Evolutionary conservation across 2,329 filamentous ascomycete species (phyloP).

Genomic region (Zymoseptoria brevis): DNA sequence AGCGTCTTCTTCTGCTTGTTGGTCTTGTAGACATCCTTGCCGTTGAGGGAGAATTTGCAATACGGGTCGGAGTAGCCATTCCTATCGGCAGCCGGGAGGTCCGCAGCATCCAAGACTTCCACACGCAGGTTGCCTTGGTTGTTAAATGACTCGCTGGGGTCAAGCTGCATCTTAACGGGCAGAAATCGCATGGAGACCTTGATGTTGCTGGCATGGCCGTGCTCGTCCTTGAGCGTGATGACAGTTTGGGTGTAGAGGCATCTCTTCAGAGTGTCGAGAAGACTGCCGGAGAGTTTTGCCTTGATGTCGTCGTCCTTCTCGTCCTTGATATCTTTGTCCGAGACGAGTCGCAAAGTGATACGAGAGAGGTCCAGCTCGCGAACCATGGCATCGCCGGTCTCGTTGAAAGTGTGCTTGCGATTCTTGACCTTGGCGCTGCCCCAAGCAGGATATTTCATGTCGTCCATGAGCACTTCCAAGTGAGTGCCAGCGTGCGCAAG

Average conservation of each 20-base stretch:
- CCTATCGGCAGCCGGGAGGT: slow-evolving; percentile 87
- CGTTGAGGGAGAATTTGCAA: slow-evolving; percentile 88
- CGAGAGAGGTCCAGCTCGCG: slow-evolving; percentile 95
- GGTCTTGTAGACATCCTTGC: slow-evolving; percentile 86
- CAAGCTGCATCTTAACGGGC: slow-evolving; percentile 85
- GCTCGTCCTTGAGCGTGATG: slow-evolving; percentile 68
- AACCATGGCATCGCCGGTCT: slow-evolving; percentile 90
- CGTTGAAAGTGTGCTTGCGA: slow-evolving; percentile 67
- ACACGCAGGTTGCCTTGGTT: slow-evolving; percentile 94
- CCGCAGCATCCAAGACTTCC: slow-evolving; percentile 77
- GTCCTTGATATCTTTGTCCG: slow-evolving; percentile 67
- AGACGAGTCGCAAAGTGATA: slow-evolving; percentile 77
- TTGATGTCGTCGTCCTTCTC: slow-evolving; percentile 64
- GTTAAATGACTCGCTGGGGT: slow-evolving; percentile 95
- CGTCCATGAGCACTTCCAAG: slow-evolving; percentile 86
- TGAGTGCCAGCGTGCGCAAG: slow-evolving; percentile 67
- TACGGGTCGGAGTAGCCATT: slow-evolving; percentile 97
- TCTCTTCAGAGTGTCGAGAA: slow-evolving; percentile 77
- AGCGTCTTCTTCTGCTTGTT: slow-evolving; percentile 96
- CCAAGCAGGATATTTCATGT: slow-evolving; percentile 88
- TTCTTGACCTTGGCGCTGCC: slow-evolving; percentile 66
- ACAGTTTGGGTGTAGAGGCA: slow-evolving; percentile 77
- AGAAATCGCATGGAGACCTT: slow-evolving; percentile 93
- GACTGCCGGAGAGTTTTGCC: slow-evolving; percentile 76
- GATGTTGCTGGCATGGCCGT: slow-evolving; percentile 69